Percentiles rank a stretch among this genome's conserved stretches.
Evolutionary conservation across 805 yeast species (phyloP).

Genomic region (Starmera dryadoides): DNA sequence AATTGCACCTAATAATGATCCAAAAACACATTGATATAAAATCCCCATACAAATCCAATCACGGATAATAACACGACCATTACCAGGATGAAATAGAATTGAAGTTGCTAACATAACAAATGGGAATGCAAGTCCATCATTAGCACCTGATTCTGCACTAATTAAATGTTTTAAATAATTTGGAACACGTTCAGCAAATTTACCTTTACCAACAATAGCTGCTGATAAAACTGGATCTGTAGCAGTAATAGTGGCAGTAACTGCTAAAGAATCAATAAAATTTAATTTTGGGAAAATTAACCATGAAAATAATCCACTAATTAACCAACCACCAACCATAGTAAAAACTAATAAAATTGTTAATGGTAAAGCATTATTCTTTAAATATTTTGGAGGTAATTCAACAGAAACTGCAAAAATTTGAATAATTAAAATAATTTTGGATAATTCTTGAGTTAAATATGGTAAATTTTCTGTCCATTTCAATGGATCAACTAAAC

Average conservation of each 20-base stretch:
- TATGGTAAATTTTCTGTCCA: constrained; percentile 48
- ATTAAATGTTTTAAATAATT: constrained; percentile 54
- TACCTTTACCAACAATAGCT: constrained; percentile 68
- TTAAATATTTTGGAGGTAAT: constrained; percentile 59
- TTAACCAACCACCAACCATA: constrained; percentile 66
- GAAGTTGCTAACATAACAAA: constrained; percentile 55
- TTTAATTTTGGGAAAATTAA: constrained; percentile 48
- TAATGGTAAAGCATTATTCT: constrained; percentile 51
- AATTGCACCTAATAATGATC: constrained; percentile 42
- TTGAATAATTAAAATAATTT: constrained; percentile 64
- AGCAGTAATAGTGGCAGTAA: constrained; percentile 68
- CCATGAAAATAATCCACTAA: constrained; percentile 59
- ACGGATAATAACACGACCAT: constrained; percentile 34
- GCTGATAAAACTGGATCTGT: constrained; percentile 74
- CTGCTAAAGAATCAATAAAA: constrained; percentile 49
- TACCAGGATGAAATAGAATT: constrained; percentile 43
- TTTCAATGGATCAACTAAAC: constrained; percentile 48
- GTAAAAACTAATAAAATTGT: constrained; percentile 55
- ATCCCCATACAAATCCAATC: constrained; percentile 59
- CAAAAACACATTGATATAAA: constrained; percentile 55
- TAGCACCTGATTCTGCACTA: constrained; percentile 69
- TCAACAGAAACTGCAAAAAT: constrained; percentile 69
- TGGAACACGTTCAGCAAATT: constrained; percentile 60
- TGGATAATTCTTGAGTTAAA: constrained; percentile 50
- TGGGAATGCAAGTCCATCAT: constrained; percentile 69